A percentile compares a stretch with the other conserved stretches of the same genome.
phyloP scores from a whole-genome alignment of 306 rosid genomes.

The Cercis canadensis region DNA sequence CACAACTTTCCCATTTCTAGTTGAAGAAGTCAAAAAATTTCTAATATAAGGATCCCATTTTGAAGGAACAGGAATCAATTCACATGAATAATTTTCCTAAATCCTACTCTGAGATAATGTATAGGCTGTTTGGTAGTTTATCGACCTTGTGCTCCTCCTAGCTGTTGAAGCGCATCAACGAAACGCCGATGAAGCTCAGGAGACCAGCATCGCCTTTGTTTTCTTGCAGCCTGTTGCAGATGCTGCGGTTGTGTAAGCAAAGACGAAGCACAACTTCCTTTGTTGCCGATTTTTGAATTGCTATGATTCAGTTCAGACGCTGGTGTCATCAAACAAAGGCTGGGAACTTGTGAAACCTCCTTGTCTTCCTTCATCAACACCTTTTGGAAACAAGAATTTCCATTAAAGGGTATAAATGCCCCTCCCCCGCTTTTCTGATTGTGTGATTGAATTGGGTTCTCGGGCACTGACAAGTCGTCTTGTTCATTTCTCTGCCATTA shows the following conservation, averaged over 20 bases:
- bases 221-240: conserved; percentile 57
- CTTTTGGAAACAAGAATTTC: conserved; percentile 36
- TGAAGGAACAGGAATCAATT: conserved; percentile 22
- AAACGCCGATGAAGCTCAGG: conserved; percentile 84
- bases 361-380: conserved; percentile 44
- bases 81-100: neutral
- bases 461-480: conserved; percentile 52
- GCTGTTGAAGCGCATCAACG: conserved; percentile 74
- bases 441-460: conserved; percentile 43
- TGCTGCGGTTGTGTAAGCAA: conserved; percentile 44
- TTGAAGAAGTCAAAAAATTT: neutral
- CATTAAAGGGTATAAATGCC: conserved; percentile 54
- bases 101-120: neutral
- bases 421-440: conserved; percentile 46
- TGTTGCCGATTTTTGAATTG: conserved; percentile 43
- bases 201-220: conserved; percentile 91
- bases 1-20: conserved; percentile 8
- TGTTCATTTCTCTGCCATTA: conserved; percentile 58
- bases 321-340: conserved; percentile 64
- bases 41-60: neutral
- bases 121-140: neutral
- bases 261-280: conserved; percentile 56
- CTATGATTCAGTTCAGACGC: conserved; percentile 47
- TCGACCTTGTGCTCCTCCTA: conserved; percentile 89
- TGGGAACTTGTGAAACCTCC: conserved; percentile 54